A percentile compares a stretch with the other conserved stretches of the same genome.
Conservation (phyloP, 345 rosid species). For the Nasturtium officinale region DNA sequence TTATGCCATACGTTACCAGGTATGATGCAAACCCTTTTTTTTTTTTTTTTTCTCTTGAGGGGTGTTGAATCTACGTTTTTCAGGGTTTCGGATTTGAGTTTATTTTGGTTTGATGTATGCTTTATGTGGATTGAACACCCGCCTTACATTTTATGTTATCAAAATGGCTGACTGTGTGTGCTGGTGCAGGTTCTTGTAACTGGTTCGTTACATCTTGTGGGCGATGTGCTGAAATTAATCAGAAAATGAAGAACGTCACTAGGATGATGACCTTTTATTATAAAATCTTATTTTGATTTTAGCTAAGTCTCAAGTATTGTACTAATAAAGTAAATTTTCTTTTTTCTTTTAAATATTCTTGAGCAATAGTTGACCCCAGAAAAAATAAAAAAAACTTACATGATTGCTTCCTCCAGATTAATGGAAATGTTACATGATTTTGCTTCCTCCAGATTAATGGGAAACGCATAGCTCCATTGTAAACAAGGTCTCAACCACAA, state of each 20-base stretch:
- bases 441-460: not conserved
- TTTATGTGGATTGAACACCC: not conserved
- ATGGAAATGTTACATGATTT: not conserved
- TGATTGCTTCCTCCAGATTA: not conserved
- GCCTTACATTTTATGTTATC: not conserved
- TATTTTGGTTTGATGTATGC: not conserved
- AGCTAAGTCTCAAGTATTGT: not conserved
- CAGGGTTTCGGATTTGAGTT: not conserved
- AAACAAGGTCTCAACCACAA: conserved; percentile 1
- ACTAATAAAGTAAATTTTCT: not conserved
- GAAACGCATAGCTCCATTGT: not conserved
- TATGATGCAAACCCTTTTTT: conserved; percentile 32
- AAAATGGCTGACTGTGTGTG: not conserved
- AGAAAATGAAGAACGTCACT: conserved; percentile 60
- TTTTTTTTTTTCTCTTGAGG: not conserved
- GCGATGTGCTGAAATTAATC: conserved; percentile 78
- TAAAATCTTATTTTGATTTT: not conserved
- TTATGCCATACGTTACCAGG: conserved; percentile 69
- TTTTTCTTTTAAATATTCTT: not conserved
- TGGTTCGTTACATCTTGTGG: conserved; percentile 91
- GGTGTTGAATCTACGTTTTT: not conserved
- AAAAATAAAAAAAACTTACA: not conserved
- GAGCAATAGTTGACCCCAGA: not conserved
- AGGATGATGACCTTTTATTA: conserved; percentile 5
- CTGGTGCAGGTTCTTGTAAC: conserved; percentile 77